phyloP scores from a whole-genome alignment of 495 filamentous ascomycete species.

The Thermothielavioides terrestris region DNA sequence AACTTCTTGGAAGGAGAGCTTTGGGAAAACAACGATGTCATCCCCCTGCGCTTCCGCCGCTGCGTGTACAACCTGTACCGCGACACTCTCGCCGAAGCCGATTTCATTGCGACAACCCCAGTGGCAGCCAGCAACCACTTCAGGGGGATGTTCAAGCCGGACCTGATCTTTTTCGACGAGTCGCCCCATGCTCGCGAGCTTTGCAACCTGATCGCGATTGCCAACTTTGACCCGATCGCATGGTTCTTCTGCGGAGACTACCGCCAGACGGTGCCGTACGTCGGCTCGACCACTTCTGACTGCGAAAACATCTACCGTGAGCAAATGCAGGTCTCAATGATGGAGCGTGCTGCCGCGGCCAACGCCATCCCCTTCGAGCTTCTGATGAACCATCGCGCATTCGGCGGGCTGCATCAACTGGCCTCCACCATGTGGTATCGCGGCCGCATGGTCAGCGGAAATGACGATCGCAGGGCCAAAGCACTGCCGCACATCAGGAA shows the following conservation, averaged over 20 bases:
- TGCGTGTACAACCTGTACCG: conserved; percentile 13
- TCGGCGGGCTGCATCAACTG: conserved; percentile 13
- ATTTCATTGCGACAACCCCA: conserved; percentile 23
- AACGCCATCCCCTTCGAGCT: conserved; percentile 11
- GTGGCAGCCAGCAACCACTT: conserved; percentile 16
- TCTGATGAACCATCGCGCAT: conserved; percentile 22
- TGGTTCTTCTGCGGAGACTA: conserved; percentile 25
- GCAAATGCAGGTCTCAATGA: conserved; percentile 16
- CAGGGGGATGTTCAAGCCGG: conserved; percentile 15
- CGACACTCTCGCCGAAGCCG: conserved; percentile 9
- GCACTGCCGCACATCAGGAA: conserved; percentile 1
- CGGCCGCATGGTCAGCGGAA: conserved; percentile 7
- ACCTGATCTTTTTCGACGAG: conserved; percentile 23
- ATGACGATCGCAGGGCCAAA: neutral
- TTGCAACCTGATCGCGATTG: conserved; percentile 19
- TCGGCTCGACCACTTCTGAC: neutral
- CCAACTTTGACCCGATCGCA: conserved; percentile 17
- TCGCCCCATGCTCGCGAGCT: conserved; percentile 20
- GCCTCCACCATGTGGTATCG: conserved; percentile 17
- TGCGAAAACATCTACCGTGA: neutral
- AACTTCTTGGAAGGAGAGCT: conserved; percentile 4
- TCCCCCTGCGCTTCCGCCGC: neutral
- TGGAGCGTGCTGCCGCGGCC: conserved; percentile 15
- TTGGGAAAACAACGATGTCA: neutral
- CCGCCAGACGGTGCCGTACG: conserved; percentile 21